Conservation (phyloP, 2,329 filamentous ascomycete species). For the Paecilomyces sp. region DNA sequence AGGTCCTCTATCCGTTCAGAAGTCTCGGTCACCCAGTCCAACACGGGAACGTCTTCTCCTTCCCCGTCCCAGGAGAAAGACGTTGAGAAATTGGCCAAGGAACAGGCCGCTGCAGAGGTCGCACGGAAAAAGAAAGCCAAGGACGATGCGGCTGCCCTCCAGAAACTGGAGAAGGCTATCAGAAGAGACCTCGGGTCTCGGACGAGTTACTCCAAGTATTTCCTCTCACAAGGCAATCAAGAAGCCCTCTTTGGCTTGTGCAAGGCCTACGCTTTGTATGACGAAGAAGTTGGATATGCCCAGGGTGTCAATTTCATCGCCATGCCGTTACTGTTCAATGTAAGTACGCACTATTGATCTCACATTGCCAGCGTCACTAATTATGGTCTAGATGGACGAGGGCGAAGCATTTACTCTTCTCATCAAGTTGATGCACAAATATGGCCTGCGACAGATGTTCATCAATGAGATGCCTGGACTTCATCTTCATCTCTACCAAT, state of each 20-base stretch:
- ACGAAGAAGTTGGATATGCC: slow-evolving; percentile 90
- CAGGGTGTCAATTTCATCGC: slow-evolving; percentile 99
- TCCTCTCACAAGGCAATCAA: slow-evolving; percentile 82
- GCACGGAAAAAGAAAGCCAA: slow-evolving; percentile 73
- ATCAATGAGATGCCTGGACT: slow-evolving; percentile 93
- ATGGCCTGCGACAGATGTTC: slow-evolving; percentile 86
- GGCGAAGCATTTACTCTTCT: slow-evolving; percentile 93
- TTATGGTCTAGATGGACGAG: slow-evolving; percentile 68
- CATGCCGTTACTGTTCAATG: slow-evolving; percentile 93
- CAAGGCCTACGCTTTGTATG: slow-evolving; percentile 94
- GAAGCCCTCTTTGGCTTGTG: slow-evolving; percentile 92
- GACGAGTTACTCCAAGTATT: slow-evolving; percentile 95
- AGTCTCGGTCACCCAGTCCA: slow-evolving; percentile 49
- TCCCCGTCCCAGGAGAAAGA: slow-evolving; percentile 53
- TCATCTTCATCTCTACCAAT: slow-evolving; percentile 88
- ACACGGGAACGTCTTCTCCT: slow-evolving; percentile 48
- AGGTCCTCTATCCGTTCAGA: slow-evolving; percentile 80
- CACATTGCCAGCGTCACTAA: slow-evolving; percentile 11
- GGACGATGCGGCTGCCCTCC: slow-evolving; percentile 64
- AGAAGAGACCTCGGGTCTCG: slow-evolving; percentile 82
- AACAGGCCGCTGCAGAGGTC: slow-evolving; percentile 55
- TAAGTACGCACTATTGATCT: slow-evolving; percentile 36
- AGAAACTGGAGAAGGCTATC: slow-evolving; percentile 86
- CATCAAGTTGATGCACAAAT: slow-evolving; percentile 93
- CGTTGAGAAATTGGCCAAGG: slow-evolving; percentile 57